Evolutionary conservation across 2,329 filamentous ascomycete genomes (phyloP), one percentile per base, ranked within the genome.

Genomic region (Apiospora malaysiana): DNA sequence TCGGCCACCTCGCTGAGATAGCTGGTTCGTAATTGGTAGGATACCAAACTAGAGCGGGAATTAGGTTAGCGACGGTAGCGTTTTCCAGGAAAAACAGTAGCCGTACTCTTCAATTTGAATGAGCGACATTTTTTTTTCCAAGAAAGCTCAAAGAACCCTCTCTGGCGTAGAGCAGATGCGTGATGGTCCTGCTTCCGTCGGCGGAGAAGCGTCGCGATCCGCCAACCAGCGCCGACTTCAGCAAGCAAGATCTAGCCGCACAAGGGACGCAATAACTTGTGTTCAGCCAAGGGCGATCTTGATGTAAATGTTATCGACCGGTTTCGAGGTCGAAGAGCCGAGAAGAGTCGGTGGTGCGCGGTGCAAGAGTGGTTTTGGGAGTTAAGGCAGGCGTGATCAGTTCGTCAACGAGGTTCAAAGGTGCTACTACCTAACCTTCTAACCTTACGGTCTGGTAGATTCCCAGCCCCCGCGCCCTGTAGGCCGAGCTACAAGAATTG

Each of bases 1-100:
- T 97, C 93, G 75, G 92, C 92, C 74, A 95, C 91, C 73, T 93
- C 90, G 75, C 91, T 90, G 46, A 97, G 89, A 79, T 96, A 96
- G 77, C 91, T 91, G 47, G 92, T 92, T 69, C 93, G 92, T 70
- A 97, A 86, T 81, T 94, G 93, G 83, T 95, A 95, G 71, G 93
- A 89, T 63, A 95, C 92, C 80, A 96, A 91, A 80, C 92, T 94
- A 76, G 47, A 66, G 42, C 32, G 66, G 25, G 21, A 16, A 63
- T 23, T 18, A 21, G 16, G 51, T 59, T 63, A 45, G 23, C 42
- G 14, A 40, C 37, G 8, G n/a, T 16, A 32, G 42, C 7, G 12
- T 23, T 27, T 16, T 40, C 56, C 56, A n/a, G 10, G 4, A 18
- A 23, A 1, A n/a, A 40, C 6, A 16, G 47, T 12, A 32, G 49